Evolutionary conservation across 129 eudicot species (phyloP), one percentile per base, ranked within the genome.

Genomic region (Lonicera japonica): DNA sequence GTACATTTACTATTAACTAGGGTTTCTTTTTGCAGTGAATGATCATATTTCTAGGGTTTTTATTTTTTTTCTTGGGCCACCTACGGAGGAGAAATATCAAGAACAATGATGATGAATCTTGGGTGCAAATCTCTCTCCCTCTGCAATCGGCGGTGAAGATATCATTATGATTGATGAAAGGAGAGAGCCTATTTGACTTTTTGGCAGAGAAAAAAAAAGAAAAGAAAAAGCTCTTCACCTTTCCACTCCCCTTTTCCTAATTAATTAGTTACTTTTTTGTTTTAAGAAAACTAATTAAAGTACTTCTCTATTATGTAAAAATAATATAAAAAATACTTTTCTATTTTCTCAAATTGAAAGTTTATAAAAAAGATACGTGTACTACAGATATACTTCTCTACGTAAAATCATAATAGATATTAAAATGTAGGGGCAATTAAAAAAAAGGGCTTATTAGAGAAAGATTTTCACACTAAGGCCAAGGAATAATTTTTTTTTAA

Each of bases 61-160:
- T 43, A 29, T 46, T 59, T 74, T 59, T 74, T 66, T 56, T 70
- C 62, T 69, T 10, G 53, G 68, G 61, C 74, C 74, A 72, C 77
- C 62, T 59, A 66, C 70, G n/a, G n/a, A 61, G 68, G 67, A 29
- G 36, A 69, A 74, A 68, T 53, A 66, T 73, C 65, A 65, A 71
- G 70, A 77, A 66, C 71, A 80, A 87, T 87, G 95, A 87, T 87
- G 83, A 78, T 80, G 74, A 80, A 87, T 87, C 95, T 83, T 80
- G 76, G 74, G 65, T 77, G 80, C 80, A 83, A 80, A 83, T 86
- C 95, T 87, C 95, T 87, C 76, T 64, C 46, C 64, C 77, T 69
- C 67, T 60, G 75, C 74, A 41, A 5, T 55, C 21, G 25, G 78
- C 60, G 67, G 76, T 76, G 79, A 71, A 67, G 70, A 70, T 61